A percentile compares a stretch with the other conserved stretches of the same genome.
Evolutionary conservation across 106 monocot genomes (phyloP).

Genomic region (Phalaenopsis aphrodite): DNA sequence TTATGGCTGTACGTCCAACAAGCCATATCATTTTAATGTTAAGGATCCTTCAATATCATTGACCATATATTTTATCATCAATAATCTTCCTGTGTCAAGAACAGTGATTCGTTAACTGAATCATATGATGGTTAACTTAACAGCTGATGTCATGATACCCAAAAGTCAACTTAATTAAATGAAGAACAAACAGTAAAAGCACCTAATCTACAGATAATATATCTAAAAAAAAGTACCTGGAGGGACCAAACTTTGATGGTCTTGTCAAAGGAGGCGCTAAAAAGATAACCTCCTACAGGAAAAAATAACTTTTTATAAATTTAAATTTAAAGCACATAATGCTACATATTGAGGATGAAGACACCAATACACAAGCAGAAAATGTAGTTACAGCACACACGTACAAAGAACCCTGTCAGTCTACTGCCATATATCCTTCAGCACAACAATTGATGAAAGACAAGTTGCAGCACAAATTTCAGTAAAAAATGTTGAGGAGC

Average conservation of each 20-base stretch:
- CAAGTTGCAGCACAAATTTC: not conserved
- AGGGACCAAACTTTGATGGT: constrained; percentile 88
- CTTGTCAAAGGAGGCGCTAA: constrained; percentile 89
- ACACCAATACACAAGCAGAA: not conserved
- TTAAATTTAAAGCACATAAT: not conserved
- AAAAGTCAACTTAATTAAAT: not conserved
- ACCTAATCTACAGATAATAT: constrained; percentile 4
- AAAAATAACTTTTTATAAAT: not conserved
- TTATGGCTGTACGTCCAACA: not conserved
- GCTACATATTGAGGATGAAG: not conserved
- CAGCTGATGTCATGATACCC: not conserved
- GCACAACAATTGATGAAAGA: not conserved
- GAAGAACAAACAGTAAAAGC: not conserved
- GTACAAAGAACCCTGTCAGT: not conserved
- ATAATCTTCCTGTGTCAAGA: not conserved
- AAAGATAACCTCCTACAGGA: constrained; percentile 77
- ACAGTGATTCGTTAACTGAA: not conserved
- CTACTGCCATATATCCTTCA: not conserved
- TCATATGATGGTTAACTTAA: not conserved
- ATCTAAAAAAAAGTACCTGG: constrained; percentile 48
- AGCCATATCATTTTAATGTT: not conserved
- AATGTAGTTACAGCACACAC: not conserved
- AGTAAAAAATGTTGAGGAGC: not conserved
- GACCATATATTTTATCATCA: not conserved
- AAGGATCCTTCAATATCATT: not conserved